Percentiles rank a stretch among this genome's conserved stretches.
phyloP scores from a whole-genome alignment of 306 rosid genomes.

The Pyrus betulifolia region DNA sequence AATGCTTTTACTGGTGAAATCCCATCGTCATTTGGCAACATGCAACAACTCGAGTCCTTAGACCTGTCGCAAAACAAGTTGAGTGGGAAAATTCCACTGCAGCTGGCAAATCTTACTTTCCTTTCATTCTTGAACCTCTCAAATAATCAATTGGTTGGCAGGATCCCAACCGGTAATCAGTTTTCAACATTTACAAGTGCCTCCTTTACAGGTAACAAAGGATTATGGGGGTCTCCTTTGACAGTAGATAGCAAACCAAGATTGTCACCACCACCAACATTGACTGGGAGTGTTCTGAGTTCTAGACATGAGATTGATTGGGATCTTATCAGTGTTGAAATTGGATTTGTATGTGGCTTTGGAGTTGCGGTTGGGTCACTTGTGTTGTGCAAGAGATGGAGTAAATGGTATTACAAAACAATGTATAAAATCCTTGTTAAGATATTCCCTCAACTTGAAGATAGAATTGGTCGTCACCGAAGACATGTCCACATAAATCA shows the following conservation, averaged over 20 bases:
- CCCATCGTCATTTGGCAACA: no score
- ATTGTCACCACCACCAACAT: not conserved
- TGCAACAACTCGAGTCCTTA: no score
- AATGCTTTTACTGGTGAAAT: not conserved
- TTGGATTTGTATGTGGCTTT: conserved; percentile 12
- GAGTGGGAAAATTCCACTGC: conserved; percentile 12
- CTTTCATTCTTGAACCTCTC: no score
- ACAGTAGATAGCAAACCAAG: not conserved
- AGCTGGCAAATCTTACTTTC: not conserved
- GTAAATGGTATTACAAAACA: no score
- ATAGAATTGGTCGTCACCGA: not conserved
- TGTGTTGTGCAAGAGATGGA: not conserved
- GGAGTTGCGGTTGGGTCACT: not conserved
- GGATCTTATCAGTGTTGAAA: not conserved
- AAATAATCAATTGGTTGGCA: no score
- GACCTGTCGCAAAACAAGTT: conserved; percentile 4
- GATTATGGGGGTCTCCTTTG: conserved; percentile 24
- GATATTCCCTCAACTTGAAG: no score
- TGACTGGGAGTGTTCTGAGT: not conserved
- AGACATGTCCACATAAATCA: not conserved
- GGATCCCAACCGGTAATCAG: no score
- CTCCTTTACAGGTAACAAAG: conserved; percentile 19
- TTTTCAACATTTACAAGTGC: not conserved
- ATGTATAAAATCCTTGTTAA: no score
- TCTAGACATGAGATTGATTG: not conserved